phyloP scores from a whole-genome alignment of 306 rosid genomes.

The Astragalus membranaceus region DNA sequence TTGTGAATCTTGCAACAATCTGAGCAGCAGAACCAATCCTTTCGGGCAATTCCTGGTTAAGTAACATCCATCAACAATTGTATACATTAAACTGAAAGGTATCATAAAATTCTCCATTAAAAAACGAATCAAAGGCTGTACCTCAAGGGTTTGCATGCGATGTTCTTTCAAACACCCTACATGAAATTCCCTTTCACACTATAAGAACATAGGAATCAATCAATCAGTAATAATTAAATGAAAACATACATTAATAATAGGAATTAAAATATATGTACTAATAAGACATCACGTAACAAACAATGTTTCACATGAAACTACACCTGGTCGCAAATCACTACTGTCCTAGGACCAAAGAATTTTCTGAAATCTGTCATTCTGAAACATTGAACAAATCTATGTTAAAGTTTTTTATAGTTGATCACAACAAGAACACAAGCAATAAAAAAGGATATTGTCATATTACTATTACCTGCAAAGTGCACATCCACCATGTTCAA shows the following conservation, averaged over 20 bases:
- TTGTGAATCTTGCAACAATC: conserved; percentile 40
- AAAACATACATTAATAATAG: background rate
- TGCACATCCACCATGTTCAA: conserved; percentile 59
- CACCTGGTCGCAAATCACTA: conserved; percentile 85
- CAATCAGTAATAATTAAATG: background rate
- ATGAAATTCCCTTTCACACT: conserved; percentile 87
- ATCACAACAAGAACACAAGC: background rate
- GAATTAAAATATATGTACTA: too few relatives aligned
- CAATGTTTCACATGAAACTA: background rate
- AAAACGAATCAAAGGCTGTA: background rate
- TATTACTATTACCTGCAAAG: conserved; percentile 52
- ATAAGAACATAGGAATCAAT: background rate
- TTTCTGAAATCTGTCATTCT: conserved; percentile 56
- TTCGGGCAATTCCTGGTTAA: conserved; percentile 59
- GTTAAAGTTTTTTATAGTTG: background rate
- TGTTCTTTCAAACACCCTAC: conserved; percentile 74
- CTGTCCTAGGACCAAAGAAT: conserved; percentile 58
- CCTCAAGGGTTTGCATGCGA: conserved; percentile 52
- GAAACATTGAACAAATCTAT: conserved; percentile 1
- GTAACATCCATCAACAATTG: background rate
- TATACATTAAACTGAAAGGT: background rate
- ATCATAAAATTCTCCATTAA: background rate
- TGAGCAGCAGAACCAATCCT: conserved; percentile 67
- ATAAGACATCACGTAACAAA: background rate
- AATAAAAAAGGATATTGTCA: too few relatives aligned